Conservation (phyloP, 148 eudicot species). For the Diospyros lotus region DNA sequence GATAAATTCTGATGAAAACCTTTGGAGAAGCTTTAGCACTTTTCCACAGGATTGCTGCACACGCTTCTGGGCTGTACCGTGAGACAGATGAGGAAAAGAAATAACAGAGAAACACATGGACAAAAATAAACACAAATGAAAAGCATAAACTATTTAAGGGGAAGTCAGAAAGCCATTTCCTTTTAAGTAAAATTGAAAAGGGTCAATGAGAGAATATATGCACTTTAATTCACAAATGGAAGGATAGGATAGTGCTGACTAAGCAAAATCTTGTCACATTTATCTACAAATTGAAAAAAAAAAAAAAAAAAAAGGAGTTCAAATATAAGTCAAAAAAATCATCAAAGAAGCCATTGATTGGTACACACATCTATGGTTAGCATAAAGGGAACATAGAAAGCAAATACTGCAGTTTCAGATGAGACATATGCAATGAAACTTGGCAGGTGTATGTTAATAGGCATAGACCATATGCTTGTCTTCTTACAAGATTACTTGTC, state of each 20-base stretch:
- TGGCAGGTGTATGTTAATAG: background rate
- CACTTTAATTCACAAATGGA: background rate
- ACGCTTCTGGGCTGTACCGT: constrained; percentile 80
- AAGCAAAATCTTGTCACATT: background rate
- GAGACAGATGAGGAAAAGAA: constrained; percentile 9
- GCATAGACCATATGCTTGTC: background rate
- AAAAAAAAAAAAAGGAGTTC: background rate
- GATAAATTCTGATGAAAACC: constrained; percentile 33
- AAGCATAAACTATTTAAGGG: background rate
- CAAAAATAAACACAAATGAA: background rate
- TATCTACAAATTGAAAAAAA: background rate
- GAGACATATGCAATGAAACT: background rate
- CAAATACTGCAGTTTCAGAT: too few relatives aligned
- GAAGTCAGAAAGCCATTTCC: background rate
- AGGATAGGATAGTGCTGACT: background rate
- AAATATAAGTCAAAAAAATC: background rate
- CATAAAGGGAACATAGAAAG: too few relatives aligned
- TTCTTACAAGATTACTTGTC: background rate
- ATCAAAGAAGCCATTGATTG: too few relatives aligned
- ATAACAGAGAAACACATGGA: background rate
- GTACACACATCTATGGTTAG: too few relatives aligned
- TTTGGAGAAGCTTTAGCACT: constrained; percentile 79
- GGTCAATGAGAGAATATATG: background rate
- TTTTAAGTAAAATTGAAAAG: background rate
- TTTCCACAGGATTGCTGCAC: constrained; percentile 93